Evolutionary conservation across 192 early-diverging fungal genomes (phyloP).

Genomic region (Gaertneriomyces semiglobifer): DNA sequence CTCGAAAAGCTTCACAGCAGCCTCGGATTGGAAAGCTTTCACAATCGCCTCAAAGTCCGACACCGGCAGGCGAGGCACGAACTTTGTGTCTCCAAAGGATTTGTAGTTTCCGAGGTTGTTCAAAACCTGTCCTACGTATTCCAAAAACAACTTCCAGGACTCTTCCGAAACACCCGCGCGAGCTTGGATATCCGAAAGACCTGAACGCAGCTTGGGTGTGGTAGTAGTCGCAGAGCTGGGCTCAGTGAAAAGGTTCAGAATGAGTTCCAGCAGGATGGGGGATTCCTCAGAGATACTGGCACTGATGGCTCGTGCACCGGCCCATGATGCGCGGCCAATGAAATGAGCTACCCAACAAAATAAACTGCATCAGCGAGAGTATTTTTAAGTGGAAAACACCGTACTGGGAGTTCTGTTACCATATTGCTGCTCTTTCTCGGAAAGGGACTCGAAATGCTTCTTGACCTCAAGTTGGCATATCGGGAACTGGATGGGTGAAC

Average conservation of each 20-base stretch:
- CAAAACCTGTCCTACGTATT: conserved; percentile 45
- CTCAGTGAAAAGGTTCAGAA: conserved; percentile 40
- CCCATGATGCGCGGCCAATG: conserved; percentile 54
- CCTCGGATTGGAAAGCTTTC: conserved; percentile 25
- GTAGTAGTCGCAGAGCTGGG: conserved; percentile 13
- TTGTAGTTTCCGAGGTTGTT: conserved; percentile 60
- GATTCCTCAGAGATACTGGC: conserved; percentile 32
- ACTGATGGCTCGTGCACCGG: conserved; percentile 42
- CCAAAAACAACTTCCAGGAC: conserved; percentile 49
- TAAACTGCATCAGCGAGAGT: neutral
- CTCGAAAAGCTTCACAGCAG: conserved; percentile 32
- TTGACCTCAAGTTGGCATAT: conserved; percentile 49
- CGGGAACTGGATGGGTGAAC: conserved; percentile 10
- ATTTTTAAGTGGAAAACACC: neutral
- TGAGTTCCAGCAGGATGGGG: conserved; percentile 37
- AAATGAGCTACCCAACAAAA: conserved; percentile 32
- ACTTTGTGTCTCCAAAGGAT: conserved; percentile 62
- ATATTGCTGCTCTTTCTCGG: conserved; percentile 49
- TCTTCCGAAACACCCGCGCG: conserved; percentile 41
- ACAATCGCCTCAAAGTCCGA: conserved; percentile 48
- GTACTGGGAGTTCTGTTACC: conserved; percentile 9
- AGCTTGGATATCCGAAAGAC: conserved; percentile 15
- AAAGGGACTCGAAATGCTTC: conserved; percentile 47
- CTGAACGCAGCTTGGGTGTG: conserved; percentile 6
- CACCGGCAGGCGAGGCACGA: conserved; percentile 47